A percentile compares a stretch with the other conserved stretches of the same genome.
phyloP scores from a whole-genome alignment of 164 flowering plant genomes.

The Paratinospora sagittata region DNA sequence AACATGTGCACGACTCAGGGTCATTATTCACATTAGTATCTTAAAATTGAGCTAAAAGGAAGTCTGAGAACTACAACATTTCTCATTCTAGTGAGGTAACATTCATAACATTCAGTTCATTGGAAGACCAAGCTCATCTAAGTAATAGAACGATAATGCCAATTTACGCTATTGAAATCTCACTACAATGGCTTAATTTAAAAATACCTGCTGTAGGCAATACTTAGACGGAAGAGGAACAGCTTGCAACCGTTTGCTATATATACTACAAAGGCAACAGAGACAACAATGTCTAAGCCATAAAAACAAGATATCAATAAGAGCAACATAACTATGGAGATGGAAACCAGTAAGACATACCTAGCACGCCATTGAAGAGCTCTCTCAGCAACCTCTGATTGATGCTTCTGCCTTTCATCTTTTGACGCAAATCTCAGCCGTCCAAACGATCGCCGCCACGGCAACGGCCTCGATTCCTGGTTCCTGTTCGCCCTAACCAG shows the following conservation, averaged over 20 bases:
- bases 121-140: neutral
- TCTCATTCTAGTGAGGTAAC: no score
- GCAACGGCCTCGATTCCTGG: constrained; percentile 38
- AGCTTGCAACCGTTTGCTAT: constrained; percentile 34
- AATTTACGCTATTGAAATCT: neutral
- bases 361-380: constrained; percentile 64
- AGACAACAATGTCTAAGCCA: neutral
- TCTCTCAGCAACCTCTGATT: constrained; percentile 31
- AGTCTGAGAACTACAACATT: no score
- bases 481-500: neutral
- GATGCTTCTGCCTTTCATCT: constrained; percentile 10
- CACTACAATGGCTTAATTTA: neutral
- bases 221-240: constrained; percentile 28
- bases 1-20: no score
- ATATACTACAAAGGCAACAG: constrained; percentile 32
- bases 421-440: constrained; percentile 24
- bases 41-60: no score
- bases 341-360: constrained; percentile 17
- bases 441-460: constrained; percentile 53
- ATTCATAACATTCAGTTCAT: neutral
- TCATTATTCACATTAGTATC: no score
- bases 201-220: constrained; percentile 15
- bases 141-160: neutral
- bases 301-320: neutral
- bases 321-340: neutral